Evolutionary conservation across 495 filamentous ascomycete genomes (phyloP), one percentile per base, ranked within the genome.

Genomic region (Tuber indicum): DNA sequence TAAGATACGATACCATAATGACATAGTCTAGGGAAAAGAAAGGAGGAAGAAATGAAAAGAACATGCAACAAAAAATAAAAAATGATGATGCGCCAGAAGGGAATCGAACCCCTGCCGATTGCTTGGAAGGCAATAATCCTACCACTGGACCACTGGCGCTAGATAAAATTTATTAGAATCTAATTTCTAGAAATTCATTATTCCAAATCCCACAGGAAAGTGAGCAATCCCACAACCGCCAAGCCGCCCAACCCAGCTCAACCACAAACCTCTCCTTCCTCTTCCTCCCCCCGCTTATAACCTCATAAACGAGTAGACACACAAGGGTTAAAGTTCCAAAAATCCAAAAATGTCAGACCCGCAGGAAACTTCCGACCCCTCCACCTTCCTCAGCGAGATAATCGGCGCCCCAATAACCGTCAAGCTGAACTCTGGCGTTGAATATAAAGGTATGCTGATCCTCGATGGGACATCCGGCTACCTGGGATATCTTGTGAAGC

Each of bases 371-470:
- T 80, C 78, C 83, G 96, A 99, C 83, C 96, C 96, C 0, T 97
- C 94, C 0, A 88, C 90, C 72, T 99, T 98, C 83, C 87, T 99
- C 70, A 89, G 90, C 83, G 93, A 97, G 83, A 97, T 98, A 83
- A 96, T 96, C 83, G 94, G 95, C 41, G 91, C 92, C 45, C 89
- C 92, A 26, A 96, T 99, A 74, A 96, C 92, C 0, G 94, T 99
- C 72, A 98, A 98, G 84, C 87, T 99, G 71, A 98, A 99, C 81
- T 96, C 93, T 17, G 96, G 96, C 12, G 92, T 97, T 73, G 91
- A 97, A 72, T 99, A 96, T 87, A 95, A 94, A 89, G 96, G 96
- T 62, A 46, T 41, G 32, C 70, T 32, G 19, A 3, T n/a, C 23
- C 47, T 23, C 8, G 19, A 17, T 8, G 46, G 19, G 19, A 23